phyloP scores from a whole-genome alignment of 2,329 filamentous ascomycete species.

The Pseudogymnoascus sp. region DNA sequence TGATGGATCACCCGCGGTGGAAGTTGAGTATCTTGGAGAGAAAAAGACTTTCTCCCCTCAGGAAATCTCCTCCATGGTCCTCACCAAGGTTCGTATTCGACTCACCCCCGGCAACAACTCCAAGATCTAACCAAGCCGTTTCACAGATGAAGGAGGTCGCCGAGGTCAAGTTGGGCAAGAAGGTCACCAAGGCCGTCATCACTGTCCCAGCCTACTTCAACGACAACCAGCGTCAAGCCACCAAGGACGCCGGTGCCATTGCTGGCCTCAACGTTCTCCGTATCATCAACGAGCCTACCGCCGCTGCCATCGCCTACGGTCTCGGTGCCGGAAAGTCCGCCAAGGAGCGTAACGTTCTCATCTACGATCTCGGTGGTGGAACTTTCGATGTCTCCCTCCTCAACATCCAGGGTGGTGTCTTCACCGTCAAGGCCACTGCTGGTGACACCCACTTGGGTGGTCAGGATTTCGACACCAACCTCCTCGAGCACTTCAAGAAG shows the following conservation, averaged over 20 bases:
- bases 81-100: conserved; percentile 68
- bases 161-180: conserved; percentile 96
- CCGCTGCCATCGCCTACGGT: conserved; percentile 96
- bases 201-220: conserved; percentile 99
- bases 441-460: conserved; percentile 96
- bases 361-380: conserved; percentile 99
- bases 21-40: conserved; percentile 93
- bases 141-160: conserved; percentile 96
- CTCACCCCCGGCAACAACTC: background rate
- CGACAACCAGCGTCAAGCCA: conserved; percentile 99
- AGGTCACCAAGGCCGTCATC: conserved; percentile 97
- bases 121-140: background rate
- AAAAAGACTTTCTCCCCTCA: conserved; percentile 94
- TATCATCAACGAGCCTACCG: conserved; percentile 99
- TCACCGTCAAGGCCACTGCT: conserved; percentile 96
- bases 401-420: conserved; percentile 98
- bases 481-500: conserved; percentile 94
- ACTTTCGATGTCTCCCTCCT: conserved; percentile 99
- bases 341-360: conserved; percentile 97
- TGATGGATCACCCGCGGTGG: conserved; percentile 77
- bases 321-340: conserved; percentile 88
- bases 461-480: conserved; percentile 92
- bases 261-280: conserved; percentile 95
- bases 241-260: conserved; percentile 98
- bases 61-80: conserved; percentile 98